Percentiles rank a stretch among this genome's conserved stretches.
phyloP scores from a whole-genome alignment of 2,329 filamentous ascomycete genomes.

The Helminthosporium solani region DNA sequence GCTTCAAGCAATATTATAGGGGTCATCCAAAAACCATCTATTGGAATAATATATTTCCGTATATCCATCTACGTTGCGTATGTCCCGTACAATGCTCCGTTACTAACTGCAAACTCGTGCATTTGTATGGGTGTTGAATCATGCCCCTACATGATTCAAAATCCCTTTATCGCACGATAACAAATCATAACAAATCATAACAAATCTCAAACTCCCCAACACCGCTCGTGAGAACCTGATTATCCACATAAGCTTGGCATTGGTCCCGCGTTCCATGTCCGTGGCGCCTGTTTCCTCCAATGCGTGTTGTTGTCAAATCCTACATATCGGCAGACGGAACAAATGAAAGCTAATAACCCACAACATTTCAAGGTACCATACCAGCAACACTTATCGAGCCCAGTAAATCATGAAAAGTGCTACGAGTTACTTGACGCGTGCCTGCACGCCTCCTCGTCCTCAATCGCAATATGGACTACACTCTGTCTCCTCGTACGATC shows the following conservation, averaged over 20 bases:
- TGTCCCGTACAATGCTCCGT: no score
- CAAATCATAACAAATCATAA: not conserved
- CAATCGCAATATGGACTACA: conserved; percentile 28
- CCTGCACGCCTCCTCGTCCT: conserved; percentile 20
- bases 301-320: not conserved
- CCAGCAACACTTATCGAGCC: no score
- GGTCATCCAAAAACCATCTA: no score
- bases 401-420: no score
- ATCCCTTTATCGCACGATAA: not conserved
- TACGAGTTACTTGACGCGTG: no score
- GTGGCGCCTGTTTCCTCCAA: not conserved
- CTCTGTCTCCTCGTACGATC: conserved; percentile 15
- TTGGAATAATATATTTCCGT: not conserved
- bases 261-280: not conserved
- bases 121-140: not conserved
- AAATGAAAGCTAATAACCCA: no score
- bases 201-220: not conserved
- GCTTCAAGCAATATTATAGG: no score
- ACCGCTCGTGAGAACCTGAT: not conserved
- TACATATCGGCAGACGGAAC: no score
- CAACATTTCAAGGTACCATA: no score
- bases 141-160: not conserved
- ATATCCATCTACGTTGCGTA: not conserved
- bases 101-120: not conserved
- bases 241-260: not conserved